Conservation (phyloP, 2,329 filamentous ascomycete species). For the Colletotrichum ledebouriae region DNA sequence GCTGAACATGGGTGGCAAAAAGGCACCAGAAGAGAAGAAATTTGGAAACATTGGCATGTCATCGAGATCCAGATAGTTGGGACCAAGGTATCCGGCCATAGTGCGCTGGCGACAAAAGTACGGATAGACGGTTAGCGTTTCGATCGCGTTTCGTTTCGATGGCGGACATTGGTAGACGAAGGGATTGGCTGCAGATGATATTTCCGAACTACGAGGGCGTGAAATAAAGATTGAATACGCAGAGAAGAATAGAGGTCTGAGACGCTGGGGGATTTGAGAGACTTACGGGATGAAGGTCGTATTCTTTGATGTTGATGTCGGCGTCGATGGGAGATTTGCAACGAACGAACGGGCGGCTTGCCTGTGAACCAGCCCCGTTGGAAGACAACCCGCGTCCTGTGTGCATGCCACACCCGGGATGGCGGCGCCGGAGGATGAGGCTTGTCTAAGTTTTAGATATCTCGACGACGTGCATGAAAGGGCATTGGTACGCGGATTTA, state of each 20-base stretch:
- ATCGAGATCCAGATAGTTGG: constrained; percentile 31
- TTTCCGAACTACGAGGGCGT: not conserved
- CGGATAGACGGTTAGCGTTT: constrained; percentile 15
- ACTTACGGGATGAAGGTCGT: not conserved
- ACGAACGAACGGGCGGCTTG: not conserved
- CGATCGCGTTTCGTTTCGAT: constrained; percentile 39
- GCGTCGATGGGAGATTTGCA: constrained; percentile 1
- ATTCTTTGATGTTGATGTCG: constrained; percentile 3
- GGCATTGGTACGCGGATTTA: no score
- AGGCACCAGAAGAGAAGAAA: not conserved
- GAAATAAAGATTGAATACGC: not conserved
- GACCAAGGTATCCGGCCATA: constrained; percentile 1
- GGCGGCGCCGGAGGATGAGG: constrained; percentile 9
- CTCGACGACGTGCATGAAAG: not conserved
- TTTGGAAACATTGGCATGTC: constrained; percentile 26
- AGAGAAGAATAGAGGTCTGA: not conserved
- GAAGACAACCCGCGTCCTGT: not conserved
- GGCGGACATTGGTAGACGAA: not conserved
- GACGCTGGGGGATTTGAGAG: not conserved
- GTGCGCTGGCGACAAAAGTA: not conserved
- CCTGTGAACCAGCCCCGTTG: not conserved
- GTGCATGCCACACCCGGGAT: constrained; percentile 21
- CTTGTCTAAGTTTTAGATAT: constrained; percentile 15
- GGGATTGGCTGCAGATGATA: not conserved
- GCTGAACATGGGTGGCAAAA: constrained; percentile 4